A percentile compares a stretch with the other conserved stretches of the same genome.
These are phyloP conservation scores for Ophiostoma triangulosporum DNA, from an alignment of 2,329 filamentous ascomycete species.

Conservation along the genomic window DNA sequence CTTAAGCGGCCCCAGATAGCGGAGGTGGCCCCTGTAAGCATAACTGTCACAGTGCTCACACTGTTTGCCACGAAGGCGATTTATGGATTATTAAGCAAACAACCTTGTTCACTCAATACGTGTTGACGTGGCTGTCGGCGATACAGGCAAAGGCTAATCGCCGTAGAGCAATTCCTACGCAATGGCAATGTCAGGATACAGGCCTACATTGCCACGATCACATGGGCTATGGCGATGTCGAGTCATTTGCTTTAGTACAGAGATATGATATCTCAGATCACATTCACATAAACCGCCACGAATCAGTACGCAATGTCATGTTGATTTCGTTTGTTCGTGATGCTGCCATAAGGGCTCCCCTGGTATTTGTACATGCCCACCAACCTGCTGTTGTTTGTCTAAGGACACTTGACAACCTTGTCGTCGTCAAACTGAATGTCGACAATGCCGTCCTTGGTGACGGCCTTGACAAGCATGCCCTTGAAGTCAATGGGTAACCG, in stretches of 20 bases:
- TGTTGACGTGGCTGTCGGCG: too few species aligned
- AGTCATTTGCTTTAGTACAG: too few species aligned
- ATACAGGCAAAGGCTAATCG: too few species aligned
- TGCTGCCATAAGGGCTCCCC: not conserved
- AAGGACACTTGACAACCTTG: constrained; percentile 42
- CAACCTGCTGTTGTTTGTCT: not conserved
- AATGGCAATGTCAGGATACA: too few species aligned
- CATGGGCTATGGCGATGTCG: too few species aligned
- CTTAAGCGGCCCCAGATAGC: not conserved
- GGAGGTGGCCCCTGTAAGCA: not conserved
- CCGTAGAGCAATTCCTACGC: too few species aligned
- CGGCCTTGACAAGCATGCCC: constrained; percentile 84
- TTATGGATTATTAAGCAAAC: not conserved
- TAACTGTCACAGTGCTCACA: not conserved
- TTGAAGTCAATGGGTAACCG: constrained; percentile 98
- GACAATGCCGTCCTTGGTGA: constrained; percentile 84
- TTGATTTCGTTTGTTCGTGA: not conserved
- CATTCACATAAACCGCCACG: too few species aligned
- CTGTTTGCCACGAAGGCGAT: not conserved
- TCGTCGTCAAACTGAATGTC: constrained; percentile 79
- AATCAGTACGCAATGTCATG: not conserved
- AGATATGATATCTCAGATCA: too few species aligned
- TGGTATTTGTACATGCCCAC: not conserved
- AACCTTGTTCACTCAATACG: not conserved
- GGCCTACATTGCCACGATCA: too few species aligned